Evolutionary conservation across 495 filamentous ascomycete species (phyloP).

Genomic region (Trichocladium uniseriatum): DNA sequence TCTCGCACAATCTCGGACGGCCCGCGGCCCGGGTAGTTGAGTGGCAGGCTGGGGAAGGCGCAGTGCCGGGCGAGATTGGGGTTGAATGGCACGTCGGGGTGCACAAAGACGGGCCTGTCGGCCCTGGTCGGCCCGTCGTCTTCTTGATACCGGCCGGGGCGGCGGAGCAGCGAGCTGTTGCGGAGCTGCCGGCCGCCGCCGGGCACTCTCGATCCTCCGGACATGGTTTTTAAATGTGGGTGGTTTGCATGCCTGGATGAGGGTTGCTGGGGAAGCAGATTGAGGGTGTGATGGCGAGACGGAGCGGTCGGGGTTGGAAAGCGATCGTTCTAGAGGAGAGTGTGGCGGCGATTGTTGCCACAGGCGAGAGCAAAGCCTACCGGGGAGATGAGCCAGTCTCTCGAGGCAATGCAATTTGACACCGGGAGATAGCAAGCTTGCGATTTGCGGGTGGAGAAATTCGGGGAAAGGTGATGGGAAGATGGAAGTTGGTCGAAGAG

Average conservation of each 20-base stretch:
- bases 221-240: neutral
- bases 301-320: too few relatives aligned
- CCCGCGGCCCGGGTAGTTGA: slow-evolving; percentile 8
- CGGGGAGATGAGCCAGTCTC: too few relatives aligned
- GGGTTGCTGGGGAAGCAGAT: neutral
- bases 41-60: slow-evolving; percentile 17
- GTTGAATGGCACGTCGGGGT: slow-evolving; percentile 11
- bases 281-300: too few relatives aligned
- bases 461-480: too few relatives aligned
- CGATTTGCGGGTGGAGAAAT: too few relatives aligned
- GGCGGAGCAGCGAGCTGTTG: neutral
- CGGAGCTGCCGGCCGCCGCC: neutral
- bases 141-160: slow-evolving; percentile 14
- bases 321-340: too few relatives aligned
- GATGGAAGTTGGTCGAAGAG: too few relatives aligned
- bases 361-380: too few relatives aligned
- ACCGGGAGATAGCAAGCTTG: too few relatives aligned
- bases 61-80: slow-evolving; percentile 7
- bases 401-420: too few relatives aligned
- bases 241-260: neutral
- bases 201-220: neutral
- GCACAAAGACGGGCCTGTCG: slow-evolving; percentile 10
- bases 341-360: too few relatives aligned
- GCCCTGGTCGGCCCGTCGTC: slow-evolving; percentile 5
- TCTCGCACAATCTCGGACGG: slow-evolving; percentile 9